These are phyloP conservation scores for Alternaria gaisen DNA, from an alignment of 2,329 filamentous ascomycete species.

Conservation along the genomic window DNA sequence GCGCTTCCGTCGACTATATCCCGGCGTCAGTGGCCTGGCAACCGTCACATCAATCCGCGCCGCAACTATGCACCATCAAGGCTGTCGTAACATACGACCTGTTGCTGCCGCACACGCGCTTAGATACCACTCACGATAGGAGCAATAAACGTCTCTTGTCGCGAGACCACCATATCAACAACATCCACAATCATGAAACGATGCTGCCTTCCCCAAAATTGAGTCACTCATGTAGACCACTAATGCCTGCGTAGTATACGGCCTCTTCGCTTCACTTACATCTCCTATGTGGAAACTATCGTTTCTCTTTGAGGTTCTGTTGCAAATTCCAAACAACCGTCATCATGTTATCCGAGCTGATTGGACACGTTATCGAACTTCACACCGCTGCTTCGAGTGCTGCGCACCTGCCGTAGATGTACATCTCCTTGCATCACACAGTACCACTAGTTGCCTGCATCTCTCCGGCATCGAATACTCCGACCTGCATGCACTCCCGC, in stretches of 20 bases:
- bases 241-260: not conserved
- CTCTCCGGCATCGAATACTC: not conserved
- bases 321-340: not conserved
- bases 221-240: not conserved
- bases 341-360: not conserved
- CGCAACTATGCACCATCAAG: conserved; percentile 2
- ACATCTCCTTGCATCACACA: not conserved
- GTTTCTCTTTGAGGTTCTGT: not conserved
- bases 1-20: not conserved
- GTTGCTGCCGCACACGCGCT: conserved; percentile 2
- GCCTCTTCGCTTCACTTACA: not conserved
- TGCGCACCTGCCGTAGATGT: not conserved
- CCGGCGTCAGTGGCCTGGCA: not conserved
- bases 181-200: conserved; percentile 2
- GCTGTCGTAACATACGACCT: conserved; percentile 2
- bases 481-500: not conserved
- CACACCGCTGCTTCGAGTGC: conserved; percentile 7
- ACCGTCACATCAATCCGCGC: not conserved
- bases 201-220: not conserved
- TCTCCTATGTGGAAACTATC: not conserved
- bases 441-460: not conserved
- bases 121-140: conserved; percentile 1
- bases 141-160: not conserved
- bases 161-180: not conserved
- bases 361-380: not conserved